A percentile compares a stretch with the other conserved stretches of the same genome.
phyloP scores from a whole-genome alignment of 2,329 filamentous ascomycete genomes.

The Arthroderma sp. region DNA sequence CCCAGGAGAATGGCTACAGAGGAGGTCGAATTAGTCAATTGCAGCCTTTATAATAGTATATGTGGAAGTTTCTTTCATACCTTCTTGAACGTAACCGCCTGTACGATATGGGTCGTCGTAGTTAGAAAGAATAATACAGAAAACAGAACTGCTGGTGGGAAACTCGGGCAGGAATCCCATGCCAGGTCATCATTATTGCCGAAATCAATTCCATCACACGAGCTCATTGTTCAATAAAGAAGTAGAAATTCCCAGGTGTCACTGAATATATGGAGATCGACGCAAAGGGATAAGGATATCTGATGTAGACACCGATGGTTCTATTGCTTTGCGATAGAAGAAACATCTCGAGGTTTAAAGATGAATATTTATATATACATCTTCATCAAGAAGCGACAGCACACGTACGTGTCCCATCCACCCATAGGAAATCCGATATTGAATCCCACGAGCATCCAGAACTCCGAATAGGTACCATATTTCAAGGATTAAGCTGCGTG shows the following conservation, averaged over 20 bases:
- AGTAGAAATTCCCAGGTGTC: neutral
- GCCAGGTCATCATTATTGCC: slow-evolving; percentile 8
- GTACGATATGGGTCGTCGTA: slow-evolving; percentile 9
- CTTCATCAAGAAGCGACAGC: neutral
- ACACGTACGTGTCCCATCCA: neutral
- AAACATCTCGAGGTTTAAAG: neutral
- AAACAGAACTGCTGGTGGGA: slow-evolving; percentile 13
- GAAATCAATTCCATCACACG: slow-evolving; percentile 10
- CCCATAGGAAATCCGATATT: neutral
- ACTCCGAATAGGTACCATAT: neutral
- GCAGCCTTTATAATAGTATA: neutral
- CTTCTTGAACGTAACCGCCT: slow-evolving; percentile 13
- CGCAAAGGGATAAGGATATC: too few relatives aligned
- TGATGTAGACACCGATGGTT: neutral
- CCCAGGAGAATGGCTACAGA: slow-evolving; percentile 15
- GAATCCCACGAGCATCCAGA: neutral
- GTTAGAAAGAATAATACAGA: slow-evolving; percentile 10
- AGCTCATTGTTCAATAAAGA: neutral
- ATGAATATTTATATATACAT: slow-evolving; percentile 4
- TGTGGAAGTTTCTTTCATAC: neutral
- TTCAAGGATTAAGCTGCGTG: neutral
- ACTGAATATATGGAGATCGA: neutral
- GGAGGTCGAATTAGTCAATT: neutral
- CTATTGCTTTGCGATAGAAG: neutral
- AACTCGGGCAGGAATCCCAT: slow-evolving; percentile 15